Evolutionary conservation across 495 filamentous ascomycete genomes (phyloP), one percentile per base, ranked within the genome.

Genomic region (Podospora pseudocomata): DNA sequence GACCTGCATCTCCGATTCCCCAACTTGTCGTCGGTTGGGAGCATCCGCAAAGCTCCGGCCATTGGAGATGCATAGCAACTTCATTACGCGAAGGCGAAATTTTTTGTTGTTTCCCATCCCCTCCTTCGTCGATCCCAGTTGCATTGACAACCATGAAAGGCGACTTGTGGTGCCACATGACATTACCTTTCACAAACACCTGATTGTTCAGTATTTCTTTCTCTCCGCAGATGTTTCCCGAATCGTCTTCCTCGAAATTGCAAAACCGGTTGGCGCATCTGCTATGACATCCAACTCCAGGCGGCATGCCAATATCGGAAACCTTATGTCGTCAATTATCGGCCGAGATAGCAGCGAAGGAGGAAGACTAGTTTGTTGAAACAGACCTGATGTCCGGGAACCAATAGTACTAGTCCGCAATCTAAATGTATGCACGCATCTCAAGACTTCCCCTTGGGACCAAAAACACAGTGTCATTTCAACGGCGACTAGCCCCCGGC

Each of bases 341-440:
- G 74, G 75, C 75, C 75, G 74, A 77, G 72, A 74, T 71, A 77
- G 72, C 70, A 70, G 69, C 73, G 73, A 75, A 62, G 66, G 60
- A 65, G 68, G 65, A 65, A 58, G 66, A 63, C 44, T 49, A 63
- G 56, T 66, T 30, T 66, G 66, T 75, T 74, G 73, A 75, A 77
- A 77, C 73, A 71, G 72, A 65, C 56, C 20, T 60, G 68, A 57
- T 26, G 60, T 53, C 65, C 60, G 66, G 54, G 67, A 63, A 65
- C 73, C 72, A 75, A 75, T 74, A 62, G 71, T 60, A 55, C 61
- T 67, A 63, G 67, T 59, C 63, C 60, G 55, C 68, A 70, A 69
- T 69, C 65, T 66, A 63, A 68, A 64, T 65, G 49, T 58, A 63
- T 66, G 34, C 65, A 64, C 58, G 71, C 65, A 72, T 63, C 56